Base-by-base conservation (phyloP, 805 yeast species). In the Wickerhamiella sorbophila region DNA sequence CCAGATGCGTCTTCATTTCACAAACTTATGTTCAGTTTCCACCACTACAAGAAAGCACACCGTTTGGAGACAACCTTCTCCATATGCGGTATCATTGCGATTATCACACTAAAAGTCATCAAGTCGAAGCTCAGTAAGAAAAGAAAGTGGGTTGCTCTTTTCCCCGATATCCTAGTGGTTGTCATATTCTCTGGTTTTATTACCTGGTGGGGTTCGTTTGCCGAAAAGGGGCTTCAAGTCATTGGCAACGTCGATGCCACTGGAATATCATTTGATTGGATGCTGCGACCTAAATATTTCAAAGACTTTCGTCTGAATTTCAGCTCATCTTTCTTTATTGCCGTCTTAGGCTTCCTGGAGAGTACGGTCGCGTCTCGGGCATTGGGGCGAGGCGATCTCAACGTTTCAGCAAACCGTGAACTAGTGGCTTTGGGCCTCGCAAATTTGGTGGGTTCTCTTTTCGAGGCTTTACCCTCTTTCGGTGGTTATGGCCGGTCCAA, bases 401-500 rank as follows among this genome's bases (percentile, higher is more conserved):
- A 56, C n/a, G 54, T 86, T 9, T 82, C 94, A 0, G 74, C 93
- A 15, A 87, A 91, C 58, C 71, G 96, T 46, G 98, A 88, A 57
- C 63, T 88, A 33, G 87, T 91, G 4, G 96, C 96, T 0, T 64
- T 88, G 24, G 97, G 98, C 1, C 61, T 72, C 12, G 74, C 80
- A 42, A 88, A 87, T 51, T 45, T 85, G 1, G 61, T 70, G 0
- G 77, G 77, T 0, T 71, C 84, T 3, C 43, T 65, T 26, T 61
- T 71, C 42, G 63, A 71, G 26, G 80, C 86, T 0, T 63, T 88
- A 14, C 96, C 98, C 0, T 75, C 94, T 0, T 87, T 87, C 67
- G 98, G 97, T 8, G 97, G 97, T 0, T 88, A 87, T 55, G 97
- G 95, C 1, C 71, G 97, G 53, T 80, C 94, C 15, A 86, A 82